Evolutionary conservation across 345 rosid species (phyloP), one percentile per base, ranked within the genome.

Genomic region (Acer saccharum): DNA sequence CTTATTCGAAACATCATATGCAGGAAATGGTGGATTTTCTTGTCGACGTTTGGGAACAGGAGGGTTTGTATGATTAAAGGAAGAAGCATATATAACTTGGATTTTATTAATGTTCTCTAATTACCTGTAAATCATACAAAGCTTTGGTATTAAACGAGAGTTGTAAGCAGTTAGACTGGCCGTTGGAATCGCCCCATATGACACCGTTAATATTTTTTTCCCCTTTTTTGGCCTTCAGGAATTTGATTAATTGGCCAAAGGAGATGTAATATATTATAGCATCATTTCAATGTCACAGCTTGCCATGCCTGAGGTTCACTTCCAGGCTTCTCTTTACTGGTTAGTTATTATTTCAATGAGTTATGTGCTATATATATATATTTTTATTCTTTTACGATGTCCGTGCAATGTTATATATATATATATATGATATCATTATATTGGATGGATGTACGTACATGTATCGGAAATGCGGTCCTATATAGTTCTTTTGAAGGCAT

Each of bases 11-110:
- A 35, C 46, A 67, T 69, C 9, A 50, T 25, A 23, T 65, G 81
- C 87, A 91, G 94, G 91, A 89, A 83, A 91, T 89, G 92, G 89
- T 90, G 72, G 89, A 89, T 80, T 86, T 88, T 83, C 84, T 89
- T 2, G 94, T 88, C 21, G 90, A 85, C 76, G 84, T 84, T 35
- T 89, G 94, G 94, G 88, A 89, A 68, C 88, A 88, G 78, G 91
- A 89, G 41, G 89, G 91, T 61, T 79, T 83, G 71, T 86, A 89
- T 73, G 85, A 81, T 72, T 86, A 80, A 90, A 54, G 61, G 81
- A 90, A 54, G 61, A 62, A 41, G 65, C 77, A 21, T 32, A 35
- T 35, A 35, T 35, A 32, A 29, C 46, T 35, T 65, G 12, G 63
- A 39, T 66, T 48, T 20, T 65, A 3, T 20, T 39, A 43, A 43